These are phyloP conservation scores for Hippophae gyantsensis DNA, from an alignment of 306 rosid species.

Conservation along the genomic window DNA sequence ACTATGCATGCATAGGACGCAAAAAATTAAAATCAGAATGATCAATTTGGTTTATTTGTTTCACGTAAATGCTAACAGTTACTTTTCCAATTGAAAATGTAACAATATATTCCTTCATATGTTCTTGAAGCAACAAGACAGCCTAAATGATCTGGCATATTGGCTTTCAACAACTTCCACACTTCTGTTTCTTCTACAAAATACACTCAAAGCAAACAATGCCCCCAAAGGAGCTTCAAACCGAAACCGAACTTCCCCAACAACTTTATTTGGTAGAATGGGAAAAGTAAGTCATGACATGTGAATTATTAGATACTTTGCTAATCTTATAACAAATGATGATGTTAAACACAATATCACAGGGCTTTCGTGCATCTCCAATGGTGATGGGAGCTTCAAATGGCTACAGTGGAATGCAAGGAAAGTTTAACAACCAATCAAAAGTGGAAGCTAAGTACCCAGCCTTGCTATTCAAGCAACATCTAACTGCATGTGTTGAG, in stretches of 20 bases:
- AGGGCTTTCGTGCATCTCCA: conserved; percentile 76
- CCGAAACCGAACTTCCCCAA: conserved; percentile 63
- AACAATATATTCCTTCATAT: conserved; percentile 12
- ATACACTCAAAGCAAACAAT: conserved; percentile 74
- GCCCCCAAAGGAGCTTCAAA: conserved; percentile 35
- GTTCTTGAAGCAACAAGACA: conserved; percentile 45
- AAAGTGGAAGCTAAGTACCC: conserved; percentile 90
- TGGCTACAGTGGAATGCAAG: conserved; percentile 79
- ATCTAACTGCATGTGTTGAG: conserved; percentile 71
- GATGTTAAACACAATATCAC: conserved; percentile 7
- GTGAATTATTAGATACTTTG: conserved; percentile 5
- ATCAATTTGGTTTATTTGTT: background rate
- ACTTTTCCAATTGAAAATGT: conserved; percentile 4
- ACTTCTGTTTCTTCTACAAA: conserved; percentile 67
- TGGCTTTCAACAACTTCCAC: conserved; percentile 89
- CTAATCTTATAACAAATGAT: too few relatives aligned
- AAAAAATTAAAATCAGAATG: conserved; percentile 2
- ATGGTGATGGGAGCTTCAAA: conserved; percentile 66
- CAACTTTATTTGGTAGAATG: conserved; percentile 74
- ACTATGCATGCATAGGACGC: background rate
- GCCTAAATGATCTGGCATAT: conserved; percentile 57
- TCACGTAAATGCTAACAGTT: background rate
- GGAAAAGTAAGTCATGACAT: conserved; percentile 54
- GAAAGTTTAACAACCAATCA: conserved; percentile 53
- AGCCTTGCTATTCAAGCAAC: conserved; percentile 70